Evolutionary conservation across 179 eudicot genomes (phyloP).

Genomic region (Gypsophila paniculata): DNA sequence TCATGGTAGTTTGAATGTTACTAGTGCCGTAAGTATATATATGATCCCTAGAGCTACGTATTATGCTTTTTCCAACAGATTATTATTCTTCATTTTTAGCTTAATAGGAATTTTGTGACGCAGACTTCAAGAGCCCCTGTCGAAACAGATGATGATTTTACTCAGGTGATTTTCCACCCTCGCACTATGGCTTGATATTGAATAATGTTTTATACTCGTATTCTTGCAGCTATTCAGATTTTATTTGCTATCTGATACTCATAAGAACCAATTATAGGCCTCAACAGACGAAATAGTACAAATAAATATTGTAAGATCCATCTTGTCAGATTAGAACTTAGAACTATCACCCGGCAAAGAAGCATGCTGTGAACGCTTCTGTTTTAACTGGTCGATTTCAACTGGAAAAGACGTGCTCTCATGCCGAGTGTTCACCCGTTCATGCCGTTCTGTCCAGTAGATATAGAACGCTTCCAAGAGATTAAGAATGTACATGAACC

Average conservation of each 20-base stretch:
- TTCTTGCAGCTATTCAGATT: neutral
- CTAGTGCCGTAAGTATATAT: constrained; percentile 46
- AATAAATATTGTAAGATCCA: too few relatives aligned
- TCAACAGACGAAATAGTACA: too few relatives aligned
- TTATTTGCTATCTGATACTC: too few relatives aligned
- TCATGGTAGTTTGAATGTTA: constrained; percentile 33
- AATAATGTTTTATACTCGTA: neutral
- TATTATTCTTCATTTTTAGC: neutral
- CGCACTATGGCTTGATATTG: neutral
- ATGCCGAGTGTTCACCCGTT: neutral
- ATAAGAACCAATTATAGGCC: too few relatives aligned
- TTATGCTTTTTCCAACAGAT: neutral
- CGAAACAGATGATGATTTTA: constrained; percentile 20
- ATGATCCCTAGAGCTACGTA: constrained; percentile 6
- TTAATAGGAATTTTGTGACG: neutral
- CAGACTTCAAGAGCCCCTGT: constrained; percentile 25
- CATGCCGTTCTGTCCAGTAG: neutral
- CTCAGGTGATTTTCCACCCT: constrained; percentile 17
- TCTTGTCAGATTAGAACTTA: too few relatives aligned
- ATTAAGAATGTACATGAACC: neutral
- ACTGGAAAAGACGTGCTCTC: neutral
- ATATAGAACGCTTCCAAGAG: neutral
- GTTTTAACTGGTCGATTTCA: neutral
- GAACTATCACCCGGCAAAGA: too few relatives aligned
- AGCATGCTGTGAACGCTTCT: too few relatives aligned